Percentiles rank a stretch among this genome's conserved stretches.
Evolutionary conservation across 495 filamentous ascomycete genomes (phyloP).

Genomic region (Aspergillus panamensis): DNA sequence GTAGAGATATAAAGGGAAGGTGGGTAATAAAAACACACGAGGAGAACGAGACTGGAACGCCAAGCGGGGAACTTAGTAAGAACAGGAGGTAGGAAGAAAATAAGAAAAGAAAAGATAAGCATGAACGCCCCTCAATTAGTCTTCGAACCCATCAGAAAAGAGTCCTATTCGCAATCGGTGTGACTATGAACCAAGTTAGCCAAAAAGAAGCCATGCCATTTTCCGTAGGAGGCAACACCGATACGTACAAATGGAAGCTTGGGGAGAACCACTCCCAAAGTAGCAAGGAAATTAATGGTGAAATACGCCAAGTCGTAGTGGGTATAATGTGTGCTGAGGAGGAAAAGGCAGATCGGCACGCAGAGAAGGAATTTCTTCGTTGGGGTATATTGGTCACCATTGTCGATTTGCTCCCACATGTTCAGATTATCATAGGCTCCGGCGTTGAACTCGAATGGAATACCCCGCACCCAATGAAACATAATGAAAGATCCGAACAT

Average conservation of each 20-base stretch:
- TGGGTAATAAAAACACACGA: conserved; percentile 8
- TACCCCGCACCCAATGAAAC: conserved; percentile 98
- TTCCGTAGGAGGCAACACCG: background rate
- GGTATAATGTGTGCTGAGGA: conserved; percentile 97
- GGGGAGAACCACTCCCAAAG: conserved; percentile 87
- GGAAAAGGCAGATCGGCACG: conserved; percentile 89
- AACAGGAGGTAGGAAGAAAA: conserved; percentile 15
- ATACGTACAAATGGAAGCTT: conserved; percentile 81
- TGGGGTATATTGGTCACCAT: conserved; percentile 97
- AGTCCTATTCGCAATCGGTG: conserved; percentile 51
- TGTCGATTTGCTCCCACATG: conserved; percentile 99
- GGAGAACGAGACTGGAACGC: conserved; percentile 11
- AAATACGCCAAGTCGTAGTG: conserved; percentile 97
- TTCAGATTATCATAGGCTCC: conserved; percentile 98
- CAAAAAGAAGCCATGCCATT: background rate
- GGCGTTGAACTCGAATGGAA: conserved; percentile 99
- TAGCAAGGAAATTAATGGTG: conserved; percentile 91
- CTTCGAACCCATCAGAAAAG: conserved; percentile 43
- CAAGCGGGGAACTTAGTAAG: conserved; percentile 24
- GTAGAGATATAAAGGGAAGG: conserved; percentile 1
- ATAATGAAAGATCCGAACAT: conserved; percentile 98
- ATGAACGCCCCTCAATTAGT: conserved; percentile 29
- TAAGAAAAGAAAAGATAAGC: conserved; percentile 11
- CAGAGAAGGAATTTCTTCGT: conserved; percentile 96
- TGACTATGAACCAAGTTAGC: conserved; percentile 36